Evolutionary conservation across 345 rosid species (phyloP).

Genomic region (Combretum micranthum): DNA sequence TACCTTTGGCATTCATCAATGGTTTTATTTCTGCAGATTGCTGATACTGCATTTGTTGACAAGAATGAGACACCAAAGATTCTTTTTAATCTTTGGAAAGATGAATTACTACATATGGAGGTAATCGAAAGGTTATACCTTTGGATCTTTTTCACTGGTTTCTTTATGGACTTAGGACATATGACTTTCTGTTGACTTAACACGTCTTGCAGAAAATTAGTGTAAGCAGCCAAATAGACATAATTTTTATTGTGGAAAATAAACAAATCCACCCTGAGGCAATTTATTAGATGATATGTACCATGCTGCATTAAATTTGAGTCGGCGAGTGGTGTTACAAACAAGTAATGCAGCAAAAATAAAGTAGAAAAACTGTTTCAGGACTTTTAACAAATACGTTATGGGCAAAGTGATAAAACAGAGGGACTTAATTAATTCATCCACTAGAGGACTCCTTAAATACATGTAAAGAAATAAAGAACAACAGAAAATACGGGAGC

Average conservation of each 20-base stretch:
- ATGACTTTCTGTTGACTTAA: background rate
- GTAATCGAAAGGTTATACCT: constrained; percentile 21
- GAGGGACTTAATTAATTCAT: too few species aligned
- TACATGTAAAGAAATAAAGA: too few species aligned
- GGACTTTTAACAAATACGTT: too few species aligned
- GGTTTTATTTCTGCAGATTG: constrained; percentile 36
- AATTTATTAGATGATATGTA: constrained; percentile 69
- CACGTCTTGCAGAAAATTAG: constrained; percentile 47
- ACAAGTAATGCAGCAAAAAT: too few species aligned
- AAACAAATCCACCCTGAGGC: constrained; percentile 35
- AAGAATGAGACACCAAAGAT: constrained; percentile 52
- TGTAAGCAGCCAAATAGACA: constrained; percentile 22
- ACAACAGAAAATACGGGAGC: too few species aligned
- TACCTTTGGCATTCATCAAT: background rate
- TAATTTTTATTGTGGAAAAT: constrained; percentile 73
- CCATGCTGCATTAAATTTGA: constrained; percentile 75
- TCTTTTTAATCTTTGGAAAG: constrained; percentile 81
- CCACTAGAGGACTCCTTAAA: too few species aligned
- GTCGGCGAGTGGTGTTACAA: too few species aligned
- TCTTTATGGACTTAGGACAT: background rate
- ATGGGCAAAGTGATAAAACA: too few species aligned
- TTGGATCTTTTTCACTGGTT: background rate
- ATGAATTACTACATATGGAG: constrained; percentile 77
- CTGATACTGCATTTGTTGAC: constrained; percentile 52
- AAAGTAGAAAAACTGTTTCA: too few species aligned